Percentiles rank a stretch among this genome's conserved stretches.
These are phyloP conservation scores for Aspergillus indologenus DNA, from an alignment of 495 filamentous ascomycete species.

Conservation along the genomic window DNA sequence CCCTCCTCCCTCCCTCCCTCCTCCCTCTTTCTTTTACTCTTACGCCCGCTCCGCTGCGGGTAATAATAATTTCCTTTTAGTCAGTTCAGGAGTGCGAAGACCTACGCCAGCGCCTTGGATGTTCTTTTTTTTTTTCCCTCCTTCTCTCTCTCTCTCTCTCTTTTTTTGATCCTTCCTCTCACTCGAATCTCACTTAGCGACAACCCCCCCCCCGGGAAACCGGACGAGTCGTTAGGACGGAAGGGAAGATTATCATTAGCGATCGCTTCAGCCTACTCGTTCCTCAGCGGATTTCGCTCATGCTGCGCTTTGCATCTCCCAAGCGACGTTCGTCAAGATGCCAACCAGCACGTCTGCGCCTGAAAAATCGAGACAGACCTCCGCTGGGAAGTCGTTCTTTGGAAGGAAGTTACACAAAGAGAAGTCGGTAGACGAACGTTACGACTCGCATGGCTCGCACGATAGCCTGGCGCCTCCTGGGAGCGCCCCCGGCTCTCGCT, in stretches of 20 bases:
- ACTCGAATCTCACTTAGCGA: neutral
- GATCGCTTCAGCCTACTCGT: constrained; percentile 13
- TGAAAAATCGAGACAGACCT: constrained; percentile 80
- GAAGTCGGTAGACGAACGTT: constrained; percentile 54
- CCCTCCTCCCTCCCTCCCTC: neutral
- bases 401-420: constrained; percentile 74
- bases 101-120: constrained; percentile 5
- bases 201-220: neutral
- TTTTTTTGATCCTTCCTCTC: neutral
- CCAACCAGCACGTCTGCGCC: constrained; percentile 56
- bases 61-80: constrained; percentile 14
- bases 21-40: constrained; percentile 17
- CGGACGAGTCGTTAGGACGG: neutral
- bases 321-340: constrained; percentile 46
- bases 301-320: constrained; percentile 40
- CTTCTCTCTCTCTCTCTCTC: no score
- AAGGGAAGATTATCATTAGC: constrained; percentile 5
- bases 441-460: constrained; percentile 52
- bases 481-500: constrained; percentile 63
- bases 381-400: constrained; percentile 84
- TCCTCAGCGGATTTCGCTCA: constrained; percentile 30
- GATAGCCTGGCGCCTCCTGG: constrained; percentile 48
- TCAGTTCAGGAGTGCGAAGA: constrained; percentile 18
- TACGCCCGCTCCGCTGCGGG: constrained; percentile 25
- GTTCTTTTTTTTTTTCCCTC: neutral